Base-by-base conservation (phyloP, 139 green algal species). In the Astrephomene gubernaculifera region DNA sequence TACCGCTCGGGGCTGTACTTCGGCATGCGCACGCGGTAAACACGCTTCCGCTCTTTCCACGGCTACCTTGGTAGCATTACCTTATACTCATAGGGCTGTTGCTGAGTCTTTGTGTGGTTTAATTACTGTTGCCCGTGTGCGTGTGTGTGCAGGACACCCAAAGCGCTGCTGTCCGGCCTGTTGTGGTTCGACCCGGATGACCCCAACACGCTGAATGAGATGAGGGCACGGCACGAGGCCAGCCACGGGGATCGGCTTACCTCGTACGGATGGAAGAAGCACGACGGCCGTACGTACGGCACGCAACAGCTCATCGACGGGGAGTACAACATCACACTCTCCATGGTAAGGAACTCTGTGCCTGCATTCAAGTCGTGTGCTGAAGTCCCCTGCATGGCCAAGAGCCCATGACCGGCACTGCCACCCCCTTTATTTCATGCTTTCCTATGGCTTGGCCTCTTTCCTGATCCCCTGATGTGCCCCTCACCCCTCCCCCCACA, bases 1-100 rank as follows among this genome's bases (percentile, higher is more conserved):
- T 99, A 98, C 87, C 71, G 97, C 0, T 92, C 97, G 3, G 95
- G 95, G 7, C 89, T 97, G 0, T 99, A 99, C 86, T 95, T 99
- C 82, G 97, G 94, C 9, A 92, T 98, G 92, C 91, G 94, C 43
- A 95, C 89, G 36, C 89, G 95, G 90, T 92, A 52, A 75, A 39
- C 14, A 24, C 14, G 14, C 49, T 17, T 57, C 14, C 49, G 49
- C n/a, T n/a, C n/a, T n/a, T n/a, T n/a, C n/a, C n/a, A n/a, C n/a
- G n/a, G n/a, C n/a, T n/a, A n/a, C n/a, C n/a, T n/a, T n/a, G n/a
- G n/a, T n/a, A n/a, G n/a, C n/a, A n/a, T n/a, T n/a, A n/a, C n/a
- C n/a, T n/a, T n/a, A n/a, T n/a, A n/a, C n/a, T n/a, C n/a, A n/a
- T n/a, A n/a, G n/a, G n/a, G n/a, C n/a, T n/a, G n/a, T n/a, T n/a